Conservation (phyloP, 345 rosid genomes). For the Heritiera fomes region DNA sequence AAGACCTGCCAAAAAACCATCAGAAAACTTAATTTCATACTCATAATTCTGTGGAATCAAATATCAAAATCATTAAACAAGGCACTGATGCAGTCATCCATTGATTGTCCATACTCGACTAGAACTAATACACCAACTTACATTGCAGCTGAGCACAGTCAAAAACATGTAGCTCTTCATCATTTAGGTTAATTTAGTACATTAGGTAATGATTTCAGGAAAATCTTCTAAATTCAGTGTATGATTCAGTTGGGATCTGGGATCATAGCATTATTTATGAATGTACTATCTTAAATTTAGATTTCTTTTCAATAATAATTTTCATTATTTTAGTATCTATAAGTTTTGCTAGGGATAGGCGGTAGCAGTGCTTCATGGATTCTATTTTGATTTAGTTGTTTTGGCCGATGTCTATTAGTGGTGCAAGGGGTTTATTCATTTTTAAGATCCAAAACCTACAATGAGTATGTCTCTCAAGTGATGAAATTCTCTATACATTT, state of each 20-base stretch:
- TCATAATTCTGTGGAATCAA: conserved; percentile 6
- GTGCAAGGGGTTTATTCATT: not conserved
- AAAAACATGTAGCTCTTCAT: not conserved
- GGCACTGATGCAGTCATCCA: not conserved
- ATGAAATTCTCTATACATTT: not conserved
- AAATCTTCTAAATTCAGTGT: not conserved
- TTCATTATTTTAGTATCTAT: not conserved
- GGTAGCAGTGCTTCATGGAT: not conserved
- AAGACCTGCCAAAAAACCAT: conserved; percentile 33
- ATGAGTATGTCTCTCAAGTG: not conserved
- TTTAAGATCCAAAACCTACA: not conserved
- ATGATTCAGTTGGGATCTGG: not conserved
- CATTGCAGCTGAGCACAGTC: not conserved
- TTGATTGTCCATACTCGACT: not conserved
- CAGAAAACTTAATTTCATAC: conserved; percentile 16
- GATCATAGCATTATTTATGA: not conserved
- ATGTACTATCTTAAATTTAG: not conserved
- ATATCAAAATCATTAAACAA: conserved; percentile 9
- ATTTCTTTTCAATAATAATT: not conserved
- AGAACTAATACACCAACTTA: not conserved
- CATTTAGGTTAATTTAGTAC: not conserved
- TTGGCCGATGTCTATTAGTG: not conserved
- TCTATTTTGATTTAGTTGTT: not conserved
- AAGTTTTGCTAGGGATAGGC: not conserved
- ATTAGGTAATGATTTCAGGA: not conserved